Conservation (phyloP, 2,329 filamentous ascomycete species). For the Aspergillus bombycis region DNA sequence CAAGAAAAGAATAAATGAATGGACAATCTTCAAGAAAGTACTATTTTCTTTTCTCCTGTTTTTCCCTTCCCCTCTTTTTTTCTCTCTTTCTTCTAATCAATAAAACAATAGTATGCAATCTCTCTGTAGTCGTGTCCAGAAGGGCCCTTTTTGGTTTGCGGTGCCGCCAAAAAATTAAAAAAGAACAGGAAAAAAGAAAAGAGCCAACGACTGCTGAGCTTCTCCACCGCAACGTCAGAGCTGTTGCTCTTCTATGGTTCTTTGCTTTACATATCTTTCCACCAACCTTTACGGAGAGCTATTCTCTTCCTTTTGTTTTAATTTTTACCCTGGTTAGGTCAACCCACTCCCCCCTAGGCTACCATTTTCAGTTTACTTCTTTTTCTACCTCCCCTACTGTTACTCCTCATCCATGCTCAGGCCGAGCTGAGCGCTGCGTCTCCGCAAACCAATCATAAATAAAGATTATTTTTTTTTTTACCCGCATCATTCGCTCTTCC, state of each 20-base stretch:
- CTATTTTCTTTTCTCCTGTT: too few species aligned
- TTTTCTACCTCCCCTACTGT: neutral
- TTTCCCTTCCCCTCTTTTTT: too few species aligned
- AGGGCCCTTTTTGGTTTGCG: slow-evolving; percentile 5
- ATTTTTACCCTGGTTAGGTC: neutral
- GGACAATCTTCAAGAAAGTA: too few species aligned
- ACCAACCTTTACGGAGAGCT: neutral
- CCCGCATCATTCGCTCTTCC: slow-evolving; percentile 1
- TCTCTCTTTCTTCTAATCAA: too few species aligned
- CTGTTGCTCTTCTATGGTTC: slow-evolving; percentile 10
- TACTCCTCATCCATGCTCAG: neutral
- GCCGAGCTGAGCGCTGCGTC: neutral
- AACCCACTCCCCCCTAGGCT: neutral
- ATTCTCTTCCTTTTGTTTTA: slow-evolving; percentile 6
- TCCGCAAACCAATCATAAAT: slow-evolving; percentile 8
- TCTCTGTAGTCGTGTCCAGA: neutral
- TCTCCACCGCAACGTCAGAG: slow-evolving; percentile 25
- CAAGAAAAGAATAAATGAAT: neutral
- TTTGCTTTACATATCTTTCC: slow-evolving; percentile 1
- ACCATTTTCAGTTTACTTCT: neutral
- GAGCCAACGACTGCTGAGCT: slow-evolving; percentile 3
- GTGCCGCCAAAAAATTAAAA: neutral
- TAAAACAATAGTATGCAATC: neutral
- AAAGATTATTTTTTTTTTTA: neutral
- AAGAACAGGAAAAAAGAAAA: neutral